A percentile compares a stretch with the other conserved stretches of the same genome.
These are phyloP conservation scores for Bondarzewia mesenterica DNA, from an alignment of 1,284 basidiomycete genomes.

Conservation along the genomic window DNA sequence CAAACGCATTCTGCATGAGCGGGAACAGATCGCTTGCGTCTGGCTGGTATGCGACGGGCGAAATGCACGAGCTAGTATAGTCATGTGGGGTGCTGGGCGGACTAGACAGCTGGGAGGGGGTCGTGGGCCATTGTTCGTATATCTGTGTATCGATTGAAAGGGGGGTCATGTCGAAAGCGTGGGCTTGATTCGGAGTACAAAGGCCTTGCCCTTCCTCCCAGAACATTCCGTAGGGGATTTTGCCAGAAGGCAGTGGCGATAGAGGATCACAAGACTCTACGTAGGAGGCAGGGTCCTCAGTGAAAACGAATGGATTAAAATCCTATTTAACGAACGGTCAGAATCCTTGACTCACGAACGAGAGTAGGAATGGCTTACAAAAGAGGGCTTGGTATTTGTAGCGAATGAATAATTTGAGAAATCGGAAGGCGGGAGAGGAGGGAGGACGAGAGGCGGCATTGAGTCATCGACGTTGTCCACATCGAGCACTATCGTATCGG, in stretches of 20 bases:
- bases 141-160: conserved; percentile 22
- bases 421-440: conserved; percentile 15
- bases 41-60: background rate
- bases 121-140: conserved; percentile 16
- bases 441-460: conserved; percentile 14
- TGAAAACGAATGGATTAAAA: conserved; percentile 43
- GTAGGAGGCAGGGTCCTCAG: conserved; percentile 20
- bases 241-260: conserved; percentile 12
- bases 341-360: background rate
- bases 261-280: conserved; percentile 24
- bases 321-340: conserved; percentile 19
- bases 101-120: conserved; percentile 22
- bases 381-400: conserved; percentile 24
- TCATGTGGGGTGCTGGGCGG: conserved; percentile 22
- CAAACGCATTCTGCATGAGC: background rate
- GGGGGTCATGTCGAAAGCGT: conserved; percentile 11
- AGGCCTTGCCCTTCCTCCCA: conserved; percentile 7
- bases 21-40: background rate
- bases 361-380: conserved; percentile 32
- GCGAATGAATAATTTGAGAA: conserved; percentile 10
- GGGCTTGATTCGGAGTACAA: conserved; percentile 10
- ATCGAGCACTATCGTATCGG: conserved; percentile 4
- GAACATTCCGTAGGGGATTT: conserved; percentile 10
- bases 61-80: conserved; percentile 7
- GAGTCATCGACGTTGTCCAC: conserved; percentile 6